Conservation (phyloP, 2,329 filamentous ascomycete genomes). For the Cladobotryum protrusum region DNA sequence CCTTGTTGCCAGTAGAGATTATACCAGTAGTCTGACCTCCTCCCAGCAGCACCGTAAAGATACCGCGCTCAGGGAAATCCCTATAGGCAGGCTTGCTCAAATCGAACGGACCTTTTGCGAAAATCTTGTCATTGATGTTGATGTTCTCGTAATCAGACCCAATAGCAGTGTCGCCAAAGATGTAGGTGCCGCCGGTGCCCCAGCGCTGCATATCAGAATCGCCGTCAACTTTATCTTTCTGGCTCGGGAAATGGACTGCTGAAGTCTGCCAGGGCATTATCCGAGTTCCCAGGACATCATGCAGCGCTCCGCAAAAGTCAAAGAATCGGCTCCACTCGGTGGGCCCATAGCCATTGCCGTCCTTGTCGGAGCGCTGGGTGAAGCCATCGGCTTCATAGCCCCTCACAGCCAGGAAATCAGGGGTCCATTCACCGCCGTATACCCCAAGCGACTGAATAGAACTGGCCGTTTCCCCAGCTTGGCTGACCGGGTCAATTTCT, state of each 20-base stretch:
- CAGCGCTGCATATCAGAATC: slow-evolving; percentile 1
- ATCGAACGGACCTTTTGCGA: background rate
- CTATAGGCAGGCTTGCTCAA: background rate
- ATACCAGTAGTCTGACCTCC: slow-evolving; percentile 5
- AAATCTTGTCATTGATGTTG: background rate
- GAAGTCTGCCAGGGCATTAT: slow-evolving; percentile 10
- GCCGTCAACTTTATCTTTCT: background rate
- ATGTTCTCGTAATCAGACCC: background rate
- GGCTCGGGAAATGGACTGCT: slow-evolving; percentile 1
- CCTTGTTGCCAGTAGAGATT: background rate
- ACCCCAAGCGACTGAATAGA: background rate
- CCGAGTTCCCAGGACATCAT: background rate
- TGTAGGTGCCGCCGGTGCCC: slow-evolving; percentile 4
- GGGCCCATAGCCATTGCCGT: slow-evolving; percentile 7
- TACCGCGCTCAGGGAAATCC: background rate
- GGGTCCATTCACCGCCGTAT: background rate
- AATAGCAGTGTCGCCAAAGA: background rate
- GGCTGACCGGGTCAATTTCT: background rate
- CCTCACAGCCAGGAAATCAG: slow-evolving; percentile 7
- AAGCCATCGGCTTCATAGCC: slow-evolving; percentile 10
- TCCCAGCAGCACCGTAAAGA: slow-evolving; percentile 4
- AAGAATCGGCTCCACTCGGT: slow-evolving; percentile 7
- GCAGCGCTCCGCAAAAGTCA: slow-evolving; percentile 1
- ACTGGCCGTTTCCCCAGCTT: background rate
- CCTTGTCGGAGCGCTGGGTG: slow-evolving; percentile 1